phyloP scores from a whole-genome alignment of 2,329 filamentous ascomycete genomes.

The Aspergillus fumigatus region DNA sequence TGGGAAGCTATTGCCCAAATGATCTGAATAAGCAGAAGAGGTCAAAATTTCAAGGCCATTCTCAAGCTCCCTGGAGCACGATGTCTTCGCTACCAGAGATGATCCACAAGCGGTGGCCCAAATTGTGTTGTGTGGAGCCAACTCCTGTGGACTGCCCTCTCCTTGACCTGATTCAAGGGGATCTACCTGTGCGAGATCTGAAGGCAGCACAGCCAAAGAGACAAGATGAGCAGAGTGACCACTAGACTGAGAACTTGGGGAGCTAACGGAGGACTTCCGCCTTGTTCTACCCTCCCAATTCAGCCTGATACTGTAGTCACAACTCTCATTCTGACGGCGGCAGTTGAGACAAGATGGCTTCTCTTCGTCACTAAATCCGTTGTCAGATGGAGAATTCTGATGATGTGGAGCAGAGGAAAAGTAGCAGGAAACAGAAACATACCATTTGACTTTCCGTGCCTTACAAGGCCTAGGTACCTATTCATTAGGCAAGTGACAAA shows the following conservation, averaged over 20 bases:
- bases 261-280: constrained; percentile 47
- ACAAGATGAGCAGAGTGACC: constrained; percentile 14
- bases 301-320: constrained; percentile 75
- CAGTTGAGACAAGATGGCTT: constrained; percentile 71
- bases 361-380: constrained; percentile 59
- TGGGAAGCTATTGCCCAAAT: constrained; percentile 13
- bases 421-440: constrained; percentile 16
- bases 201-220: constrained; percentile 12
- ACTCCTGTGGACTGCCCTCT: constrained; percentile 3
- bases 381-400: constrained; percentile 9
- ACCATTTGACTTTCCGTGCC: constrained; percentile 73
- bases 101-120: constrained; percentile 11
- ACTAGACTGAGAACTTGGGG: constrained; percentile 25
- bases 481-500: constrained; percentile 1
- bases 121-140: constrained; percentile 7
- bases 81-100: constrained; percentile 12
- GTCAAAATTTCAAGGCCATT: constrained; percentile 13
- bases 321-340: constrained; percentile 64
- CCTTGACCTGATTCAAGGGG: constrained; percentile 1
- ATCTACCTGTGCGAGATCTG: constrained; percentile 5
- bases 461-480: constrained; percentile 64
- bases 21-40: constrained; percentile 14
- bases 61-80: constrained; percentile 19
- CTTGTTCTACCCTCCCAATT: constrained; percentile 74
- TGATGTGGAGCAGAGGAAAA: not conserved